Evolutionary conservation across 169 alveolate genomes (phyloP).

Genomic region (Plasmodium relictum): DNA sequence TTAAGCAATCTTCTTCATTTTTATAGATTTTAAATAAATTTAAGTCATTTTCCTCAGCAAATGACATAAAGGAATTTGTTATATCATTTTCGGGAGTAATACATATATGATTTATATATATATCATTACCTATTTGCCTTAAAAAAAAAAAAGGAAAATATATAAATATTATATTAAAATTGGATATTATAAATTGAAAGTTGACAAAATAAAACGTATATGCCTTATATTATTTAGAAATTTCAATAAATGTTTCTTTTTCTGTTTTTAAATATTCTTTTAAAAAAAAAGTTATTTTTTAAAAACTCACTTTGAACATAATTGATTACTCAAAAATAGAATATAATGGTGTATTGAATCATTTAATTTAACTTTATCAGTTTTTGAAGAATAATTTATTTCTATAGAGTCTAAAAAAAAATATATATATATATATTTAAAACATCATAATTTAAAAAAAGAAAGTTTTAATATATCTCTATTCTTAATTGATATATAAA

Average conservation of each 20-base stretch:
- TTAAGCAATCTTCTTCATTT: slow-evolving; percentile 40
- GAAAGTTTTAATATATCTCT: neutral
- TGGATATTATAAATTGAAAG: too few relatives aligned
- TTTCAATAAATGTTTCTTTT: slow-evolving; percentile 3
- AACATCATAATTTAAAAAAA: too few relatives aligned
- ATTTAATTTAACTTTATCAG: slow-evolving; percentile 60
- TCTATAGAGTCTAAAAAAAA: slow-evolving; percentile 44
- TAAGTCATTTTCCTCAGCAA: slow-evolving; percentile 33
- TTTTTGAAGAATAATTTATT: slow-evolving; percentile 16
- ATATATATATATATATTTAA: too few relatives aligned
- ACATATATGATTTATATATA: slow-evolving; percentile 65
- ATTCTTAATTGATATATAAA: too few relatives aligned
- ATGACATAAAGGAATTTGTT: slow-evolving; percentile 26
- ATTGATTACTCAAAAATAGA: slow-evolving; percentile 46
- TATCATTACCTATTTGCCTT: slow-evolving; percentile 29
- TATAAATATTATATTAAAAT: neutral
- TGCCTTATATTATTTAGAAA: neutral
- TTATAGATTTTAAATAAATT: slow-evolving; percentile 44
- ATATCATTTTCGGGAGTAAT: slow-evolving; percentile 24
- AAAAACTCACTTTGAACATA: slow-evolving; percentile 52
- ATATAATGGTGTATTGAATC: slow-evolving; percentile 62
- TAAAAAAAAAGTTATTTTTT: neutral
- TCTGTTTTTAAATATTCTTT: neutral
- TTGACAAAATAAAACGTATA: too few relatives aligned
- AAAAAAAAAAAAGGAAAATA: neutral